A percentile compares a stretch with the other conserved stretches of the same genome.
These are phyloP conservation scores for Wickerhamomyces subpelliculosus DNA, from an alignment of 805 yeast species.

Conservation along the genomic window DNA sequence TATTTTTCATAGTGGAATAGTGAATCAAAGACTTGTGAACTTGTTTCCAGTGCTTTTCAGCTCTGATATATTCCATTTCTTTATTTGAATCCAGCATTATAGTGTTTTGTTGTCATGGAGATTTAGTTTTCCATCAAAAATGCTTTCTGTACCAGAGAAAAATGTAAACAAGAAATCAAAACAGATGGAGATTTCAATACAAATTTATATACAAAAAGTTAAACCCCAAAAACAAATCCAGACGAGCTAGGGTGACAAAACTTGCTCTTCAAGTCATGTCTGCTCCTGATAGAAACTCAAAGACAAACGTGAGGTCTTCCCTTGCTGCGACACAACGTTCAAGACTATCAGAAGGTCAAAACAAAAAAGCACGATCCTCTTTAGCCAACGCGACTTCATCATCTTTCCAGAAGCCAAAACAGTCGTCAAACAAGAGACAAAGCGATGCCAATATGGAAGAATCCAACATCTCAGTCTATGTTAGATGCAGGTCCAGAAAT, in stretches of 20 bases:
- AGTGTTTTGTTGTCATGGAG: background rate
- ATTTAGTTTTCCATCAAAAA: background rate
- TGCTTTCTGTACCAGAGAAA: background rate
- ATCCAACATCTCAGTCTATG: constrained; percentile 45
- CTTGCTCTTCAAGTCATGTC: too few relatives aligned
- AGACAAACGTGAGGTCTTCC: background rate
- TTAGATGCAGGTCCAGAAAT: constrained; percentile 50
- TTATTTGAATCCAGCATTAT: too few relatives aligned
- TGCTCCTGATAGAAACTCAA: constrained; percentile 3
- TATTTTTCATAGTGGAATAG: too few relatives aligned
- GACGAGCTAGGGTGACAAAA: too few relatives aligned
- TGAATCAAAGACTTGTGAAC: too few relatives aligned
- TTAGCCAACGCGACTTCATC: constrained; percentile 2
- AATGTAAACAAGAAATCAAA: background rate
- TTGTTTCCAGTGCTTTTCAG: too few relatives aligned
- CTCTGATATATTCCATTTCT: too few relatives aligned
- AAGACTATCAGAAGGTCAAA: background rate
- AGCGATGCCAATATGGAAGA: constrained; percentile 14
- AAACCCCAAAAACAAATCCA: too few relatives aligned
- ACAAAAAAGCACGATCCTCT: background rate
- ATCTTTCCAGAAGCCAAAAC: constrained; percentile 15
- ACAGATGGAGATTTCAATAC: background rate
- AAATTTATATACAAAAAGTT: background rate
- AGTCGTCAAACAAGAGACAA: constrained; percentile 13
- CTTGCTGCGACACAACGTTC: too few relatives aligned